Evolutionary conservation across 371 early-diverging fungal genomes (phyloP).

Genomic region (Zychaea mexicana): DNA sequence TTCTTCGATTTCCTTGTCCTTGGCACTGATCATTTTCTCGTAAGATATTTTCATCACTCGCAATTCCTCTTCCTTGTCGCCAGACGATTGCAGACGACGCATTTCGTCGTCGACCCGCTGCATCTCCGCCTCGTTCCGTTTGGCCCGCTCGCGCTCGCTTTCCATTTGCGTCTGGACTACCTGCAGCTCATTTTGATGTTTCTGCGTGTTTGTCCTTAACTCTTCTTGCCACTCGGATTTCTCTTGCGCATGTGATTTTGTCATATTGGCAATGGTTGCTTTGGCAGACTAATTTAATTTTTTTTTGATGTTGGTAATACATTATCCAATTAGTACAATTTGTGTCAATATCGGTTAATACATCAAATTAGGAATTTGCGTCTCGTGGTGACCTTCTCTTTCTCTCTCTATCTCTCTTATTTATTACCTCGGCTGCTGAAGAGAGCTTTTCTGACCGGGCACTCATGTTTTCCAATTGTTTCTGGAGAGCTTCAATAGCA

Average conservation of each 20-base stretch:
- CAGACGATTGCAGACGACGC: constrained; percentile 9
- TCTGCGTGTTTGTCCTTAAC: not conserved
- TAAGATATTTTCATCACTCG: constrained; percentile 27
- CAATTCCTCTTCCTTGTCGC: constrained; percentile 26
- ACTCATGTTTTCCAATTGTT: constrained; percentile 8
- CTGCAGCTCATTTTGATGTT: constrained; percentile 12
- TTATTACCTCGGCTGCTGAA: constrained; percentile 11
- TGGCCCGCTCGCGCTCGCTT: constrained; percentile 5
- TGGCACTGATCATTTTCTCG: constrained; percentile 40
- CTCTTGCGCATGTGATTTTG: constrained; percentile 5
- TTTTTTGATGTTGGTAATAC: too few relatives aligned
- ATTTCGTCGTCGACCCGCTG: constrained; percentile 8
- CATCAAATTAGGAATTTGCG: too few relatives aligned
- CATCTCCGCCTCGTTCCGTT: constrained; percentile 18
- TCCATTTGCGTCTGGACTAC: constrained; percentile 13
- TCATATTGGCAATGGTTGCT: not conserved
- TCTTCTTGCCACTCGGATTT: constrained; percentile 8
- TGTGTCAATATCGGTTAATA: not conserved
- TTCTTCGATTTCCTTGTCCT: constrained; percentile 45
- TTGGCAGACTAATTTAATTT: not conserved
- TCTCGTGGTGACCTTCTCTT: not conserved
- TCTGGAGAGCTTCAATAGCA: constrained; percentile 12
- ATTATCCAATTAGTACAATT: not conserved
- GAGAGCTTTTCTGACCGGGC: constrained; percentile 5
- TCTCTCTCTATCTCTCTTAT: not conserved